Evolutionary conservation across 192 early-diverging fungal species (phyloP).

Genomic region (Coemansia sp.): DNA sequence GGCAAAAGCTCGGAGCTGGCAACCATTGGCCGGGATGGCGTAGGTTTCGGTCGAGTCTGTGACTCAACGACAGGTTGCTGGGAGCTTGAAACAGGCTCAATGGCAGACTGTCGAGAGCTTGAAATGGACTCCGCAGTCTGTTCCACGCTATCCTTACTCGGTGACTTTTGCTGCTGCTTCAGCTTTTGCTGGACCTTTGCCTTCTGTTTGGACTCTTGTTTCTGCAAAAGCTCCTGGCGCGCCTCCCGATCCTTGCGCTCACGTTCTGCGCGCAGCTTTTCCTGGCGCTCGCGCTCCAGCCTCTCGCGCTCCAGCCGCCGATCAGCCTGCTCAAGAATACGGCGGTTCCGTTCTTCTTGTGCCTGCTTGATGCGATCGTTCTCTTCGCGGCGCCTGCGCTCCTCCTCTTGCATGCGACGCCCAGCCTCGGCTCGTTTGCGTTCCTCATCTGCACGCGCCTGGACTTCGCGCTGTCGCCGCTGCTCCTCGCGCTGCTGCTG

Average conservation of each 20-base stretch:
- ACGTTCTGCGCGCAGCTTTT: conserved; percentile 6
- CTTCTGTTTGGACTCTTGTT: conserved; percentile 6
- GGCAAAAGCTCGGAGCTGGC: not conserved
- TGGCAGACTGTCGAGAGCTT: not conserved
- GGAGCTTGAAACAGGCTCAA: not conserved
- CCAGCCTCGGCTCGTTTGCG: conserved; percentile 28
- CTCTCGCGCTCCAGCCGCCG: conserved; percentile 36
- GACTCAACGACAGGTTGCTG: not conserved
- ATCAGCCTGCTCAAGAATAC: conserved; percentile 46
- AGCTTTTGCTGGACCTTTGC: conserved; percentile 1
- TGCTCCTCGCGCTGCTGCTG: conserved; percentile 51
- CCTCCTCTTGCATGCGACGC: conserved; percentile 24
- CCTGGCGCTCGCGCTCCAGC: conserved; percentile 22
- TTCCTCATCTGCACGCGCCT: conserved; percentile 34
- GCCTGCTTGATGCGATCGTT: conserved; percentile 24
- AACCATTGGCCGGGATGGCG: not conserved
- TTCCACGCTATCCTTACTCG: not conserved
- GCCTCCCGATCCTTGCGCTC: conserved; percentile 11
- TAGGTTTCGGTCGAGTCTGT: not conserved
- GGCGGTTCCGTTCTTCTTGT: conserved; percentile 46
- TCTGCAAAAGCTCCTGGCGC: not conserved
- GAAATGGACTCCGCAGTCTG: not conserved
- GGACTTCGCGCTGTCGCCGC: conserved; percentile 27
- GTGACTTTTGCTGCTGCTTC: conserved; percentile 7
- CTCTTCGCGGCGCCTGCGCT: conserved; percentile 34